A percentile compares a stretch with the other conserved stretches of the same genome.
Evolutionary conservation across 345 rosid species (phyloP).

Genomic region (Gossypium longicalyx): DNA sequence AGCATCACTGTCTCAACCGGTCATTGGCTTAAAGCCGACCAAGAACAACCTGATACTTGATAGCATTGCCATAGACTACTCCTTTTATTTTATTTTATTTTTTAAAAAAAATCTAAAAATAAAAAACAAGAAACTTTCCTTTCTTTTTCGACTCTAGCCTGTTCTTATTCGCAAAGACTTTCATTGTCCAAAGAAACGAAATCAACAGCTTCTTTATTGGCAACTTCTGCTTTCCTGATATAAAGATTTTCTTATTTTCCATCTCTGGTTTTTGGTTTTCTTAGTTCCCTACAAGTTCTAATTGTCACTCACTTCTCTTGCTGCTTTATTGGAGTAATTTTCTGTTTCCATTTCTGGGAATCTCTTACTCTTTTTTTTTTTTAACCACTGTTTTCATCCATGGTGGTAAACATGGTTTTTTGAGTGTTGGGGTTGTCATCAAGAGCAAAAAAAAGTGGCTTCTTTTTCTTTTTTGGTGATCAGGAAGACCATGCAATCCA

Average conservation of each 20-base stretch:
- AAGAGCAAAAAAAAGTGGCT: not conserved
- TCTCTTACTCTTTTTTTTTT: not conserved
- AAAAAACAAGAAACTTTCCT: not conserved
- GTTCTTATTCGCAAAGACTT: not conserved
- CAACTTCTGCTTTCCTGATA: not conserved
- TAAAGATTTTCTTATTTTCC: not conserved
- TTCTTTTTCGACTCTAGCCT: not conserved
- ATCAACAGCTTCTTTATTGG: not conserved
- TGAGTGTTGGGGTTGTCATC: not conserved
- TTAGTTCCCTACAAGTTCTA: not conserved
- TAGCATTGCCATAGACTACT: too few species aligned
- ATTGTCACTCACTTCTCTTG: not conserved
- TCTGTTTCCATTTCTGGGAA: not conserved
- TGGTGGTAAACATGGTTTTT: not conserved
- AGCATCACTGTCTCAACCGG: not conserved
- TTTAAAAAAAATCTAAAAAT: not conserved
- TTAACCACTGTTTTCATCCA: not conserved
- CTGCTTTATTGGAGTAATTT: not conserved
- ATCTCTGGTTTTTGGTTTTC: not conserved
- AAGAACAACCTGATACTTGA: not conserved
- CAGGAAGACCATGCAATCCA: slow-evolving; percentile 13
- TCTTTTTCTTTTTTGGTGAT: not conserved
- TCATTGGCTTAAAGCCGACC: not conserved
- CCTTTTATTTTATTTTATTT: too few species aligned
- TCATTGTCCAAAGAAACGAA: not conserved